Evolutionary conservation across 768 basidiomycete species (phyloP).

Genomic region (Chalciporus piperatus): DNA sequence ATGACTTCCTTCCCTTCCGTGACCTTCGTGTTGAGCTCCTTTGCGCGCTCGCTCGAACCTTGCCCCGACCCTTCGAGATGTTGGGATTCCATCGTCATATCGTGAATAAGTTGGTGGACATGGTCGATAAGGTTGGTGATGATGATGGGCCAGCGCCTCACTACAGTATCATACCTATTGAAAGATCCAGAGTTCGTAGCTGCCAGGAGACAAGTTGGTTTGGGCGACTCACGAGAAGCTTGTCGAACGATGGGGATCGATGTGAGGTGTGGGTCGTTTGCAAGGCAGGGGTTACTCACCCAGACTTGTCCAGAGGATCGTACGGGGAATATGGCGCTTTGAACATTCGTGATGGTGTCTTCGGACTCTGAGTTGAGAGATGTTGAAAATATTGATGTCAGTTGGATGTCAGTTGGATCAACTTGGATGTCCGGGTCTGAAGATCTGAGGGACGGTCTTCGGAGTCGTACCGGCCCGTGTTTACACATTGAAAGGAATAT

Average conservation of each 20-base stretch:
- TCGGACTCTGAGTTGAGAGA: no score
- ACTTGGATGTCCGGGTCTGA: no score
- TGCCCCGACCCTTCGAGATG: constrained; percentile 10
- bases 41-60: constrained; percentile 14
- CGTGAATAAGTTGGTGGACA: constrained; percentile 67
- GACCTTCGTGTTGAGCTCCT: constrained; percentile 43
- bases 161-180: constrained; percentile 71
- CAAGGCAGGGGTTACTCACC: constrained; percentile 39
- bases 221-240: constrained; percentile 63
- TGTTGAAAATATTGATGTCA: no score
- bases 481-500: no score
- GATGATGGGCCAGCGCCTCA: constrained; percentile 81
- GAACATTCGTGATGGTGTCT: constrained; percentile 31
- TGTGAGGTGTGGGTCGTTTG: not conserved
- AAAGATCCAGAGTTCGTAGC: not conserved
- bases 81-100: constrained; percentile 44
- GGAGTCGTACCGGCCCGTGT: no score
- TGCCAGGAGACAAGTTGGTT: not conserved
- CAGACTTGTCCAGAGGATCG: constrained; percentile 65
- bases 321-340: constrained; percentile 63
- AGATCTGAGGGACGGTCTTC: no score
- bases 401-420: no score
- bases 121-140: constrained; percentile 78
- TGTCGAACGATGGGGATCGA: not conserved
- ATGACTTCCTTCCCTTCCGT: constrained; percentile 81